Evolutionary conservation across 2,329 filamentous ascomycete genomes (phyloP), one percentile per base, ranked within the genome.

Genomic region (Fusarium chaquense): DNA sequence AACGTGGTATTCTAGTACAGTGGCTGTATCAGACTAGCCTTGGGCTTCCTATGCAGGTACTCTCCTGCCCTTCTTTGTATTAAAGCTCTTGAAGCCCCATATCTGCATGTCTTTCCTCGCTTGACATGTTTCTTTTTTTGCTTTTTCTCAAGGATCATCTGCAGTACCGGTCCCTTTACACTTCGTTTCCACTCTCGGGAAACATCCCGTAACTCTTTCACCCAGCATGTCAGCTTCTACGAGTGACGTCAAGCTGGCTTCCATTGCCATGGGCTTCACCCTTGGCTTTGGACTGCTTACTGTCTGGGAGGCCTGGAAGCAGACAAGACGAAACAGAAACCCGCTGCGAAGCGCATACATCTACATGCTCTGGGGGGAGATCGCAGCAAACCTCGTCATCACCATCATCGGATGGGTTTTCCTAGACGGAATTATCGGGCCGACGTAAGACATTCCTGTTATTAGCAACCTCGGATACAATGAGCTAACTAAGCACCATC

Each of bases 281-380:
- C 62, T 83, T 38, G 81, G 81, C 26, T 82, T 83, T 59, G 81
- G 81, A 2, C 78, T 79, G 53, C 68, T 82, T 11, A 81, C 78
- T 1, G 75, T 76, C 28, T 80, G 80, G 78, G 78, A 79, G 61
- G 82, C 80, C 16, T 76, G 79, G 43, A 80, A 80, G 65, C 82
- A 83, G 56, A 82, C 81, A 1, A 65, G 75, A 22, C 76, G 78
- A 54, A 78, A 81, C 44, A 72, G 76, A 4, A 78, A 75, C 28
- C 76, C 76, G 0, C 35, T 77, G 0, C 74, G 78, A n/a, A 80
- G 77, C 32, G 66, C 75, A 9, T 84, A 83, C 62, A 76, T 83
- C 22, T 78, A 79, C 67, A 82, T 83, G 82, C 74, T 85, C 15
- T 85, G 83, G 83, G 75, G 78, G 10, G 82, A 84, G 56, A 78